These are phyloP conservation scores for Ochromonas danica DNA, from an alignment of 108 stramenopile species.

Conservation along the genomic window DNA sequence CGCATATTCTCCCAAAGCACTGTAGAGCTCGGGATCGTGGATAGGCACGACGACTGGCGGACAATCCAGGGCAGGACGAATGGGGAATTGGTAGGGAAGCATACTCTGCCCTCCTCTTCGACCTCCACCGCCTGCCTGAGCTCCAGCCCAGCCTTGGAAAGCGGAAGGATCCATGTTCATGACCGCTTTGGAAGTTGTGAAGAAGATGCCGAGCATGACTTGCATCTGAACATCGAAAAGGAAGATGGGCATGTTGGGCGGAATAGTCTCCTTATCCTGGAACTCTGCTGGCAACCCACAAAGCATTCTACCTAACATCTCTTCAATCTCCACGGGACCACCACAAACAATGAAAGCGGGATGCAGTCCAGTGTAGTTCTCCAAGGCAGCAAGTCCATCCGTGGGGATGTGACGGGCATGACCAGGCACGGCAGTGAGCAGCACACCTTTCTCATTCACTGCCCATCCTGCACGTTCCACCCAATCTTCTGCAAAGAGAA, in stretches of 20 bases:
- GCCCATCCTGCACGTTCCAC: neutral
- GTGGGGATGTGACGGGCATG: too few relatives aligned
- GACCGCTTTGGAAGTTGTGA: neutral
- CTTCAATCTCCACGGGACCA: neutral
- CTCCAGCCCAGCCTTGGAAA: neutral
- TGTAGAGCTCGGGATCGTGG: neutral
- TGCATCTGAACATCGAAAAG: neutral
- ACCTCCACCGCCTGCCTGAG: neutral
- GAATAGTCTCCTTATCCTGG: neutral
- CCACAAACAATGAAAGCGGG: constrained; percentile 6
- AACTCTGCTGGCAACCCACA: neutral
- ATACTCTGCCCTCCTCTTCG: neutral
- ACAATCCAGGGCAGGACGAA: neutral
- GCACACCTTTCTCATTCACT: neutral
- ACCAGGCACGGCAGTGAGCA: neutral
- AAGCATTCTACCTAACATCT: neutral
- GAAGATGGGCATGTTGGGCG: neutral
- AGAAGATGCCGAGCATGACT: constrained; percentile 7
- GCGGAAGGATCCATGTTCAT: neutral
- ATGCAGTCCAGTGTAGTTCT: neutral
- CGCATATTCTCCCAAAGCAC: too few relatives aligned
- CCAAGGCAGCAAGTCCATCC: too few relatives aligned
- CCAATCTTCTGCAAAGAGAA: constrained; percentile 25
- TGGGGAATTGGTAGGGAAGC: neutral
- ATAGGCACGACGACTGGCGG: neutral